Evolutionary conservation across 495 filamentous ascomycete species (phyloP).

Genomic region (Daldinia grandis): DNA sequence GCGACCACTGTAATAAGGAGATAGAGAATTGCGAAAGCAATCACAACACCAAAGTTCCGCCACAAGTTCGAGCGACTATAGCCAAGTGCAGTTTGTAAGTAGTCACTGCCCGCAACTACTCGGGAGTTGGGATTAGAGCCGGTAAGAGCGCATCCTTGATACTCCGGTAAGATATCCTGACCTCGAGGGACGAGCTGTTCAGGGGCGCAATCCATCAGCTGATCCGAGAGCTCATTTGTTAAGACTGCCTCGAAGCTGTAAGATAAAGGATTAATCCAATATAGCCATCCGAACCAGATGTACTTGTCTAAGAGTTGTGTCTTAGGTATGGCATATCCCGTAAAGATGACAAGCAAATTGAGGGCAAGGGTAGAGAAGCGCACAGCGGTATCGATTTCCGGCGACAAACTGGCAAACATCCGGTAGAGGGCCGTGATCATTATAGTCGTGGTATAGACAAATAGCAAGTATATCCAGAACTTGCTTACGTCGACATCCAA

Average conservation of each 20-base stretch:
- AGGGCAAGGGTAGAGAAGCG: constrained; percentile 73
- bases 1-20: constrained; percentile 70
- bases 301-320: constrained; percentile 50
- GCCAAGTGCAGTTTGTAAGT: constrained; percentile 62
- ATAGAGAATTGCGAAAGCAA: constrained; percentile 75
- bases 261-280: constrained; percentile 62
- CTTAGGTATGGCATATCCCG: constrained; percentile 60
- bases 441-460: constrained; percentile 74
- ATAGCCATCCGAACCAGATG: constrained; percentile 68
- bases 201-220: constrained; percentile 64
- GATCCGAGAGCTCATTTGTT: constrained; percentile 58
- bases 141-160: constrained; percentile 70
- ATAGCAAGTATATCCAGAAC: constrained; percentile 77
- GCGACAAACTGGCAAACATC: constrained; percentile 78
- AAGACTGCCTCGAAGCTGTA: constrained; percentile 70
- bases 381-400: constrained; percentile 76
- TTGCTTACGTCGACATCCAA: constrained; percentile 72
- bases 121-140: constrained; percentile 58
- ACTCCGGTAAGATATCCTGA: constrained; percentile 53
- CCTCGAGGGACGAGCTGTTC: constrained; percentile 66
- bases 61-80: constrained; percentile 74
- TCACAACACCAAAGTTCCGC: constrained; percentile 81
- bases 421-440: constrained; percentile 74
- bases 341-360: constrained; percentile 67
- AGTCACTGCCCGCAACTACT: constrained; percentile 65